Evolutionary conservation across 1,284 basidiomycete species (phyloP), one percentile per base, ranked within the genome.

Genomic region (Inonotus obliquus): DNA sequence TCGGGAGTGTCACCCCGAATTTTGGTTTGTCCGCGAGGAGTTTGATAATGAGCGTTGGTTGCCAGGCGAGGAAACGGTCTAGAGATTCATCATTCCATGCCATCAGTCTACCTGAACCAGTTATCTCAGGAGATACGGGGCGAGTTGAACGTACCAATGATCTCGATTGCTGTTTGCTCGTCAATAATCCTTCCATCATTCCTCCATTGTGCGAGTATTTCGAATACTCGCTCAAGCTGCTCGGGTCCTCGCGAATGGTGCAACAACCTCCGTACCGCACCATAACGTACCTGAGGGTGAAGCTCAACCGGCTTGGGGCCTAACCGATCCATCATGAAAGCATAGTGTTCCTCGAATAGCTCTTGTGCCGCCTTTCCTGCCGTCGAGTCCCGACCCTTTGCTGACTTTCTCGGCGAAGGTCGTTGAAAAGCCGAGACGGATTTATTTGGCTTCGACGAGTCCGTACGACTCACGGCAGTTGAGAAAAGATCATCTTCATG

Each of bases 1-100:
- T 60, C 5, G 65, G 63, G 7, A 69, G 55, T n/a, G 67, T 67
- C 14, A 69, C 54, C 0, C 66, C 68, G 60, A 64, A 67, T 49
- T 62, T 64, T 19, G 61, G 60, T 10, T 63, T 63, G 44, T 69
- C 59, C 14, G 62, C 53, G 21, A 67, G 57, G 44, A 65, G 57
- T 9, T 57, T 39, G 9, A 69, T 37, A 29, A 66, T 61, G 17
- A 68, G 56, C 23, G 63, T 52, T 10, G 67, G 68, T 25, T 56
- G 17, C 54, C 58, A 57, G 13, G 41, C 54, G 25, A 63, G 38
- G 47, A 53, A 60, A 11, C 62, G 62, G 48, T 63, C 62, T 63
- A 10, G n/a, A 25, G 48, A 21, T 14, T 14, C 1, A 48, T 11
- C 14, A 4, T n/a, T n/a, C n/a, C n/a, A n/a, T n/a, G n/a, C n/a